Base-by-base conservation (phyloP, 2,329 filamentous ascomycete genomes). In the Claviceps maximensis region DNA sequence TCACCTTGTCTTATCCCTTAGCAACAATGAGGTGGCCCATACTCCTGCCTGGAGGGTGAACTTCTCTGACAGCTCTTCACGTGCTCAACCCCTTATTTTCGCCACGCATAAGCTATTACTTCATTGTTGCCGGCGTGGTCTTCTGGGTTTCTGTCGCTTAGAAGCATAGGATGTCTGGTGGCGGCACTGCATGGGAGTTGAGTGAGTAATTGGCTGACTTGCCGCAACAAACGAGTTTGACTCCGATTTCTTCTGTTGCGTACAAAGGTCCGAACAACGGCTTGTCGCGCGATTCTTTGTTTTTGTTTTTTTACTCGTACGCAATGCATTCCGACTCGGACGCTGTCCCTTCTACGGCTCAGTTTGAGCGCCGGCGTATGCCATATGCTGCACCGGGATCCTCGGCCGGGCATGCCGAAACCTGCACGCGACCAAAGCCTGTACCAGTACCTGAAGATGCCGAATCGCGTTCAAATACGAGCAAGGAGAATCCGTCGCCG, bases 1-100 rank as follows among this genome's bases (percentile, higher is more conserved):
- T 38, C 33, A 17, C 15, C 33, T 17, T 38, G 33, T 17, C 47
- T 46, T 41, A 42, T 40, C 31, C 41, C 41, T 40, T 27, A 33
- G 52, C 52, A 53, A 53, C 56, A 61, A 63, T 67, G 61, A 64
- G 58, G 58, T 67, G 64, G 61, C 63, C 62, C 65, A 58, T 64
- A 62, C 54, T 52, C 50, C 53, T 56, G 49, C 52, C 54, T 45
- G 53, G 58, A 59, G 49, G 47, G 21, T 57, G 49, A 53, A 57
- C 57, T 52, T 58, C 52, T 57, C 55, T 57, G 52, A 53, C 50
- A 42, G 41, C 29, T 36, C 38, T 29, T 23, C 40, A 47, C 58
- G 58, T 58, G 56, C 59, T 53, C n/a, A 44, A 21, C 41, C 50
- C 59, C 49, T 44, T 38, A 48, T 52, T 41, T 50, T 44, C 53